Base-by-base conservation (phyloP, 306 rosid species). In the Begonia peltatifolia region DNA sequence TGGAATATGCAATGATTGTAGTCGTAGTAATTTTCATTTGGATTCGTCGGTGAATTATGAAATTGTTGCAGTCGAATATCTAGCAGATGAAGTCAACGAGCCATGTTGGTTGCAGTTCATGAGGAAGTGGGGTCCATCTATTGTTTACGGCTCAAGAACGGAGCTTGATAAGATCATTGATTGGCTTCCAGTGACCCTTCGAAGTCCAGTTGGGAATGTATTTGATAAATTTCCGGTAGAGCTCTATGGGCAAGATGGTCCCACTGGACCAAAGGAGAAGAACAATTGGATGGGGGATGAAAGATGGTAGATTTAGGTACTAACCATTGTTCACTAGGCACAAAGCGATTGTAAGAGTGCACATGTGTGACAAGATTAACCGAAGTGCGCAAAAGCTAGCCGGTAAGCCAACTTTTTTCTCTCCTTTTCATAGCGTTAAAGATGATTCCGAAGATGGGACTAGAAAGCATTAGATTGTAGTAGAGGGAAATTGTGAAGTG, bases 211-310 rank as follows among this genome's bases (percentile, higher is more conserved):
- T 20, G 61, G 46, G 42, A 72, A 54, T 63, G 52, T 70, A 17
- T 58, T 72, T 43, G 48, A 35, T 14, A 72, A 72, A 63, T 11
- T 79, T 41, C 86, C 86, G 0, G 66, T 49, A 46, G 82, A 79
- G 71, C 66, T 79, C 47, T 79, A 17, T 14, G 63, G 74, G 63
- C 76, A 79, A 66, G 82, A 65, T 57, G 86, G 86, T 25, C 86
- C 86, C n/a, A 75, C 86, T 0, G 86, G 86, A 51, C 86, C 86
- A 10, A 79, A 72, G 60, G 82, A 79, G 70, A 79, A 79, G 70
- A 64, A 75, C 67, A 69, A 79, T 42, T 79, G 86, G 86, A 67
- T 38, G 48, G 82, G 79, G 44, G 86, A 79, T 44, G 86, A 79
- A 56, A 69, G 79, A 69, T 55, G 73, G 48, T 69, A 30, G 38